These are phyloP conservation scores for Melaleuca quinquenervia DNA, from an alignment of 345 rosid genomes.

Conservation along the genomic window DNA sequence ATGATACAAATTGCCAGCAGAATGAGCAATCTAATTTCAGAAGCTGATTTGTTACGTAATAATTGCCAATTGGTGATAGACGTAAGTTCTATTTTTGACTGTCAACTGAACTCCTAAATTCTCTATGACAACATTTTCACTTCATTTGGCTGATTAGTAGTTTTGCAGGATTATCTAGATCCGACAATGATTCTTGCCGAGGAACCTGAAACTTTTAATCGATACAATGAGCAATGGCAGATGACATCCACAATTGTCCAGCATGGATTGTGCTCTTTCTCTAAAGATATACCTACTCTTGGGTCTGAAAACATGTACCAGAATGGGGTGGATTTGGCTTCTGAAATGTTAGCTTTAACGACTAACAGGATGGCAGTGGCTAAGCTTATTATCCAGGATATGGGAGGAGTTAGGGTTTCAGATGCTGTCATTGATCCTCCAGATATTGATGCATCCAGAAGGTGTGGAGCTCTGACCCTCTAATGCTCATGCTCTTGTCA, in stretches of 20 bases:
- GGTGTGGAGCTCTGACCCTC: not conserved
- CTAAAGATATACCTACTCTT: conserved; percentile 33
- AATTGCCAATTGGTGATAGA: conserved; percentile 39
- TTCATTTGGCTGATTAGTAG: conserved; percentile 2
- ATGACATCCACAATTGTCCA: conserved; percentile 42
- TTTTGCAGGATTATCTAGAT: conserved; percentile 45
- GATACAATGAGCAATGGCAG: conserved; percentile 39
- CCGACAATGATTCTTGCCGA: conserved; percentile 21
- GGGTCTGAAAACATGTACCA: conserved; percentile 15
- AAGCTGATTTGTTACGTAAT: conserved; percentile 46
- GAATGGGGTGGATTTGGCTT: conserved; percentile 13
- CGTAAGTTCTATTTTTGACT: not conserved
- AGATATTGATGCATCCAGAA: not conserved
- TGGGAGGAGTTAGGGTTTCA: conserved; percentile 7
- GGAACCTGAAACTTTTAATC: conserved; percentile 24
- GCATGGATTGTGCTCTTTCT: conserved; percentile 47
- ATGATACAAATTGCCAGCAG: conserved; percentile 30
- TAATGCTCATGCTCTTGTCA: not conserved
- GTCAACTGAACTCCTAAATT: not conserved
- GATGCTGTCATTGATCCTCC: conserved; percentile 5
- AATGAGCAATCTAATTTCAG: conserved; percentile 65
- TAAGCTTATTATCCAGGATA: conserved; percentile 13
- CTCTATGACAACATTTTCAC: not conserved
- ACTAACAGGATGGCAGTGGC: conserved; percentile 14
- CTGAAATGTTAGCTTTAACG: conserved; percentile 21